Base-by-base conservation (phyloP, 768 basidiomycete species). In the Pholiota conissans region DNA sequence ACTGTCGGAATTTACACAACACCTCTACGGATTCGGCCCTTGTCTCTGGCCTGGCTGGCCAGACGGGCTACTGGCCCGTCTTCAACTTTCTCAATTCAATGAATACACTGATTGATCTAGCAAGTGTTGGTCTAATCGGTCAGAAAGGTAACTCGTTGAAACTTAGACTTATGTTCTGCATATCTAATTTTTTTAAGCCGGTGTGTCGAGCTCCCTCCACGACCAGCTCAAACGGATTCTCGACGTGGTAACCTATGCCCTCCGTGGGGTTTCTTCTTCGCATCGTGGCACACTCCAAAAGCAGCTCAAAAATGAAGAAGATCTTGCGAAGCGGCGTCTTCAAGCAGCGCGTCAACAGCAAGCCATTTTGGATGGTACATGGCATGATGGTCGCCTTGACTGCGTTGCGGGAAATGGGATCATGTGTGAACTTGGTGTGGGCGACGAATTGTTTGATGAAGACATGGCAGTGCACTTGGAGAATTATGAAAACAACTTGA, bases 91-190 rank as follows among this genome's bases (percentile, higher is more conserved):
- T 93, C 49, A 86, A 88, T 64, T 93, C 90, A 0, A 72, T 93
- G 67, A 90, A 83, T 64, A 89, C 84, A 60, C 73, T 98, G 56
- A 84, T 98, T 59, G 96, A 98, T 68, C 79, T 98, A n/a, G 94
- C 93, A 1, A 89, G 87, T 57, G 83, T 95, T 40, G 95, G 95
- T 1, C 67, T 98, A n/a, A 97, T 97, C 63, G 97, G 97, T 2
- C 93, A 97, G 67, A 98, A 98, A 76, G 84, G 92, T 89, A 53
- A 5, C n/a, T 54, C 26, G n/a, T 47, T 27, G 34, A 5, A 9
- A 30, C 16, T 32, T 55, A 14, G 16, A 39, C 16, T 18, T 39
- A 22, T 35, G 45, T 22, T 28, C 18, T 49, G 52, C 7, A 51
- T 46, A 40, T n/a, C 11, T n/a, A n/a, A n/a, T n/a, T n/a, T 29